Evolutionary conservation across 2,329 filamentous ascomycete genomes (phyloP), one percentile per base, ranked within the genome.

Genomic region (Fusarium equiseti): DNA sequence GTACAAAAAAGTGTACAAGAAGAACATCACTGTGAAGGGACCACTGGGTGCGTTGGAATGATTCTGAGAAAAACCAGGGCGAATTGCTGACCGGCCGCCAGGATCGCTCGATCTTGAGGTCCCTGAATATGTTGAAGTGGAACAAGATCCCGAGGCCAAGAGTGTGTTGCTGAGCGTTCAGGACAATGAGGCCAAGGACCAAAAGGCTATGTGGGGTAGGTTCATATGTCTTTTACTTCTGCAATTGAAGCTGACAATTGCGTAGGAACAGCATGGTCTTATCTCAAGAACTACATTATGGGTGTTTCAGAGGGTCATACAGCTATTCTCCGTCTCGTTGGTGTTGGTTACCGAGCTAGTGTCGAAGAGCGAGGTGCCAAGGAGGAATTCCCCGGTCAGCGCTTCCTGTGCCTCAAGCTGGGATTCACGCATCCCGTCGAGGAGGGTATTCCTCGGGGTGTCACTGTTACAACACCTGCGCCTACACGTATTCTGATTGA

Each of bases 241-340:
- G n/a, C 22, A 24, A 57, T 26, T 12, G 10, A 52, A 26, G 11
- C 65, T 75, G 40, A 73, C 38, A 61, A 26, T 32, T 58, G 46
- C 26, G 22, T 69, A 97, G 95, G 95, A 69, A 98, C 95, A 8
- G 92, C 90, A 46, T 95, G 96, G 83, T 91, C 94, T 35, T 95
- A 97, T 78, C 87, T 99, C 58, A 92, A 93, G 76, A 97, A 96
- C 80, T 90, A 97, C 84, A 92, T 99, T 67, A 89, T 94, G 69
- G 96, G 96, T 64, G 96, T 99, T 24, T 97, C 94, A 40, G 96
- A 99, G 87, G 96, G 96, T 38, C 96, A 99, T 83, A 95, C 93
- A 20, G 94, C 95, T 35, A 94, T 99, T 75, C 86, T 99, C 56
- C 91, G 95, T 71, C 87, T 99, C 56, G 94, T 98, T 29, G 96